Base-by-base conservation (phyloP, 2,329 filamentous ascomycete genomes). In the Boeremia exigua region DNA sequence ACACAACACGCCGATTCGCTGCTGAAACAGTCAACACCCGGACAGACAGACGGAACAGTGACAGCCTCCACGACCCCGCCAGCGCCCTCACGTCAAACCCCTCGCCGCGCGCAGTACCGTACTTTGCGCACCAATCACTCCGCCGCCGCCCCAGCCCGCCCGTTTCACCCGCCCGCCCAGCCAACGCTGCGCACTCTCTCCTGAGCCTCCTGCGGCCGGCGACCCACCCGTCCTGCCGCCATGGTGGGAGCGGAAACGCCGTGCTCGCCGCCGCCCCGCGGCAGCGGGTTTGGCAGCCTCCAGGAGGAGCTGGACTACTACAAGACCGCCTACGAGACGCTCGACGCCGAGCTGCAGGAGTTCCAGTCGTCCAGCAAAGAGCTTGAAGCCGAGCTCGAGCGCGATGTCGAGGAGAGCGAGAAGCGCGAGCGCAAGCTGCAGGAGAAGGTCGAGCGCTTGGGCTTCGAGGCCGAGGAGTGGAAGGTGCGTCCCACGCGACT, bases 381-480 rank as follows among this genome's bases (percentile, higher is more conserved):
- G 76, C 84, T 99, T 28, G 95, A 99, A 77, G 86, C 89, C 43
- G 95, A 98, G 77, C 82, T 99, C 48, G 95, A 99, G 78, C 96
- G 93, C 80, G 95, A 99, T 75, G 88, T 99, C 54, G 94, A 98
- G 69, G 89, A 91, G 39, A 93, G 93, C 39, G 95, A 99, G 81
- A 96, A 96, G 80, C 86, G 92, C 68, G 94, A 98, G 79, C 86
- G 92, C 61, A 82, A 87, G 62, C 78, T 97, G 66, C 88, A 93
- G 75, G 89, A 96, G 75, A 96, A 94, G 80, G 89, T 91, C 0
- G 94, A 98, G 76, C 84, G 83, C 33, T 77, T 96, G 60, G 86
- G 84, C 45, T 99, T 92, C 71, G 93, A 98, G 76, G 93, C 95
- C 0, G 92, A 98, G 55, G 95, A 99, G 78, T 99, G 95, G 95